Percentiles rank a stretch among this genome's conserved stretches.
Evolutionary conservation across 257 asterid genomes (phyloP).

Genomic region (Nicotiana knightiana): DNA sequence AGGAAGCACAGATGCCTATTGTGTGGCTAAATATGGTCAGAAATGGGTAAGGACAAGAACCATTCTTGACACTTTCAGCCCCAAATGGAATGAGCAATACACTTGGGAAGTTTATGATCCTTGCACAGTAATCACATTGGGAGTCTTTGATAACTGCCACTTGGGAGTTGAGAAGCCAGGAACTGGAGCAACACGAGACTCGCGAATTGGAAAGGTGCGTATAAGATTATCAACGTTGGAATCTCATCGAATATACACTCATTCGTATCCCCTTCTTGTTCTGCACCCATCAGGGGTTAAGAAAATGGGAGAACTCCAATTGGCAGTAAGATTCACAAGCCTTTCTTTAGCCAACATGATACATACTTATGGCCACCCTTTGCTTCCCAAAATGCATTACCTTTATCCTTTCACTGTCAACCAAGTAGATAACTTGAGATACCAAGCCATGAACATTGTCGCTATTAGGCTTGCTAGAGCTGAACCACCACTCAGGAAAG

Average conservation of each 20-base stretch:
- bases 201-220: constrained; percentile 66
- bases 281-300: constrained; percentile 66
- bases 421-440: constrained; percentile 55
- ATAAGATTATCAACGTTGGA: constrained; percentile 58
- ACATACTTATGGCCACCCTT: constrained; percentile 44
- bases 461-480: constrained; percentile 59
- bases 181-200: constrained; percentile 25
- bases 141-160: constrained; percentile 65
- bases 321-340: constrained; percentile 60
- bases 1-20: constrained; percentile 69
- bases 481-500: constrained; percentile 73
- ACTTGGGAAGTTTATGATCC: constrained; percentile 88
- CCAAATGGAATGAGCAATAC: constrained; percentile 75
- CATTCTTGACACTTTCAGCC: constrained; percentile 45
- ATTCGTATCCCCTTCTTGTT: constrained; percentile 61
- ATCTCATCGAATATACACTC: constrained; percentile 48
- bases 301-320: constrained; percentile 68
- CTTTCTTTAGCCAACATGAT: constrained; percentile 51
- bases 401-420: constrained; percentile 59
- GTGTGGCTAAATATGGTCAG: constrained; percentile 74
- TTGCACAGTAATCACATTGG: constrained; percentile 65
- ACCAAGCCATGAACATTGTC: constrained; percentile 69
- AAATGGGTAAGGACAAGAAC: constrained; percentile 79
- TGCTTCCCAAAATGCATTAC: constrained; percentile 80
- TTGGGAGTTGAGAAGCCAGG: constrained; percentile 34